Conservation (phyloP, 2,329 filamentous ascomycete species). For the Claviceps sp. region DNA sequence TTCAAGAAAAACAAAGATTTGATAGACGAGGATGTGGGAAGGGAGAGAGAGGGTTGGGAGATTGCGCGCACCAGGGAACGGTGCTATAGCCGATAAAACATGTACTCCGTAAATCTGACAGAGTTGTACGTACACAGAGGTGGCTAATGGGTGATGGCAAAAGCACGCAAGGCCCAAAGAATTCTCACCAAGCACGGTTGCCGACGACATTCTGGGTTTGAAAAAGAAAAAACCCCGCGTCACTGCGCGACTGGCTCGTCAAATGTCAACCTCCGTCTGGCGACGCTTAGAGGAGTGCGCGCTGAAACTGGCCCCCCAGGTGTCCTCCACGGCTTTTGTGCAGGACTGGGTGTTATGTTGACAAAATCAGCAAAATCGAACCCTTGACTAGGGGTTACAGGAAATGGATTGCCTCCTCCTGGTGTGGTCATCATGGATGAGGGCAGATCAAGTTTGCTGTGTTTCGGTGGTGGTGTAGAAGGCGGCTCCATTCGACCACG, state of each 20-base stretch:
- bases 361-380: conserved; percentile 97
- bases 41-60: too few species aligned
- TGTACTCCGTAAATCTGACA: not conserved
- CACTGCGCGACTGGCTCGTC: conserved; percentile 42
- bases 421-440: conserved; percentile 87
- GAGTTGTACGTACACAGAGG: not conserved
- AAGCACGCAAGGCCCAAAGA: not conserved
- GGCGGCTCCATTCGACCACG: conserved; percentile 48
- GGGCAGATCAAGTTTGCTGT: conserved; percentile 52
- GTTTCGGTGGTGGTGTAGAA: conserved; percentile 63
- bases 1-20: not conserved
- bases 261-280: conserved; percentile 70
- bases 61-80: not conserved
- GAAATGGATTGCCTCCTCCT: conserved; percentile 53
- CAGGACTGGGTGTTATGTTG: conserved; percentile 92
- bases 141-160: not conserved
- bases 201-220: not conserved
- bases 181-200: not conserved
- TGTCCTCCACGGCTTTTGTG: conserved; percentile 80
- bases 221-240: not conserved
- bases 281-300: conserved; percentile 49
- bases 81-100: not conserved
- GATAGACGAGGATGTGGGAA: not conserved
- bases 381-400: conserved; percentile 64
- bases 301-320: conserved; percentile 44